Evolutionary conservation across 257 asterid species (phyloP), one percentile per base, ranked within the genome.

Genomic region (Haberlea rhodopensis): DNA sequence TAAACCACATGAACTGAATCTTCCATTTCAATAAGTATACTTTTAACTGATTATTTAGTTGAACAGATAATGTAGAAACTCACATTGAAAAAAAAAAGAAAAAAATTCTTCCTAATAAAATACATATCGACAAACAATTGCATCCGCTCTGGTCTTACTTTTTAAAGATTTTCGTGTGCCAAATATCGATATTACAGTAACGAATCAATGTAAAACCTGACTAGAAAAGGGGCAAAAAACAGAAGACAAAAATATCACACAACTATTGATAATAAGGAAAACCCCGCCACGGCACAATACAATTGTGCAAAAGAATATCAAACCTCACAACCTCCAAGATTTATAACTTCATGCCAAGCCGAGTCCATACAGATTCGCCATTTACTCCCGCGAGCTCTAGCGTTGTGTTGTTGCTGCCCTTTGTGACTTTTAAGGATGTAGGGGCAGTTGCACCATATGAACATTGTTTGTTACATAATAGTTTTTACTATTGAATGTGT

Each of bases 281-380:
- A 63, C 31, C 75, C 73, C 73, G 57, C 77, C 60, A 65, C 61
- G 56, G 76, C 86, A 75, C 86, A 74, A 74, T 27, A 49, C 58
- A 70, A 68, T 64, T 68, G 82, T 79, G 78, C 86, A 73, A 79
- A 83, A 82, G 90, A 86, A 84, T 83, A 78, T 72, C 77, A 78
- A 78, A 73, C 72, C 68, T 72, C 58, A 53, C 74, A 60, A 74
- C 66, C 82, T 73, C 79, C 76, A 62, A 60, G 55, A 63, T n/a
- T 63, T 28, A 63, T 66, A 72, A 71, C 58, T 52, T 77, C 23
- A 52, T 13, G 65, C 74, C 67, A 68, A 58, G 72, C 75, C 60
- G 66, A 68, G 53, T 32, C 32, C 63, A 57, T 52, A 68, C 71
- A 67, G 18, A 9, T n/a, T 60, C 70, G 68, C 66, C 69, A 64